Evolutionary conservation across 2,329 filamentous ascomycete genomes (phyloP), one percentile per base, ranked within the genome.

Genomic region (Incumbomyces lentus): DNA sequence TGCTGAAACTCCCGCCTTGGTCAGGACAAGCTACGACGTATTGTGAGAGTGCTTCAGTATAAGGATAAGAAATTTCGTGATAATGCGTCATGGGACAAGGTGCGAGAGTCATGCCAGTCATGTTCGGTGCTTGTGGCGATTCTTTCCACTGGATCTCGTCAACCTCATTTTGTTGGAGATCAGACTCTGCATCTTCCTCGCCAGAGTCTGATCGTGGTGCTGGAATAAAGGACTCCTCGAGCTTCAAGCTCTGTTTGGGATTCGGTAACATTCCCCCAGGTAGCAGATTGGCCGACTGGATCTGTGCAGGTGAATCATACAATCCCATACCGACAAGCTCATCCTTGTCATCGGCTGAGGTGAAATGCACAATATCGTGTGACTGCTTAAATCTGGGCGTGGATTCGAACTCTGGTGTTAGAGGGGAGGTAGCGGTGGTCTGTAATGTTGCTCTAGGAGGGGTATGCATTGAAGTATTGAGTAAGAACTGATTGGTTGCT

Each of bases 321-420:
- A 58, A 41, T 6, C 56, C 56, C 55, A 58, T 57, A 16, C 49
- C 56, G 10, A 58, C 55, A 16, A 58, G 34, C 34, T 57, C 56
- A 26, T 56, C 51, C 19, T 19, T 43, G 31, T 51, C 36, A 18
- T 43, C 40, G 18, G 43, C 48, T 22, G 31, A 14, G 10, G 16
- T 33, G 3, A 33, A 19, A 2, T 18, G 11, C 7, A 19, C 10
- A 2, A 36, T 17, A 33, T 43, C 13, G 39, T 35, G 11, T 35
- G 13, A n/a, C 11, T 35, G 33, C 33, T n/a, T 46, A 35, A 33
- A 29, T 13, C n/a, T 44, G 33, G 22, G 22, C 22, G 22, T 26
- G 8, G 22, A 8, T n/a, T 39, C 44, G 17, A 54, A 37, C n/a
- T 51, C 49, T 31, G 50, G 48, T 3, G 54, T 22, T 12, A 50